Evolutionary conservation across 495 filamentous ascomycete genomes (phyloP).

Genomic region (Xanthoparmelia taractica): DNA sequence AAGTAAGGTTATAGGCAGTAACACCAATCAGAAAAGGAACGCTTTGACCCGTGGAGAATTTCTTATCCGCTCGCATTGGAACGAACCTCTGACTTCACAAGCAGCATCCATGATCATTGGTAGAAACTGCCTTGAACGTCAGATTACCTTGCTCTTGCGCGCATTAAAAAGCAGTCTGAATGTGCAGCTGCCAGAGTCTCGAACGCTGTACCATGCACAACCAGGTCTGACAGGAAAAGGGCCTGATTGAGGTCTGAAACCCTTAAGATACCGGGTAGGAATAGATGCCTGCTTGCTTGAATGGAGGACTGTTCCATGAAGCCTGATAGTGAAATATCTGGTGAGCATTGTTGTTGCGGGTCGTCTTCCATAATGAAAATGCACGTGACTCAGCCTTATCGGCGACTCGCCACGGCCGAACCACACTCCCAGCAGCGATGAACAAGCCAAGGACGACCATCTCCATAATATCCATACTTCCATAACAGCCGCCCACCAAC

Average conservation of each 20-base stretch:
- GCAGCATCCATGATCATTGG: neutral
- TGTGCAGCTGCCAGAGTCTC: neutral
- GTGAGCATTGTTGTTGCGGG: neutral
- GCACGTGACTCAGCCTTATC: constrained; percentile 7
- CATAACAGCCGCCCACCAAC: neutral
- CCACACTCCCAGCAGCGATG: neutral
- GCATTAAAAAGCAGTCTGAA: neutral
- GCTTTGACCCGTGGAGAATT: neutral
- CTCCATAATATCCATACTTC: neutral
- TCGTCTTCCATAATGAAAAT: neutral
- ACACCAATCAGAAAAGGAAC: neutral
- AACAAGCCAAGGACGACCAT: neutral
- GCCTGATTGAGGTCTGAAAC: constrained; percentile 2
- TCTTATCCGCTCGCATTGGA: constrained; percentile 1
- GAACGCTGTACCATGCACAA: neutral
- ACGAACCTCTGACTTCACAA: neutral
- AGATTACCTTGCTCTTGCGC: neutral
- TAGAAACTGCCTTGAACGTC: no score
- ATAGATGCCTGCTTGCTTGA: neutral
- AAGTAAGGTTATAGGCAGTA: neutral
- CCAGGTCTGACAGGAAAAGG: neutral
- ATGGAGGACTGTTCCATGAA: no score
- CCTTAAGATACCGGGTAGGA: neutral
- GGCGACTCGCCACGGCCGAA: neutral
- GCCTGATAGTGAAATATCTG: no score